phyloP scores from a whole-genome alignment of 139 green algal genomes.

The Tetradesmus obliquus region DNA sequence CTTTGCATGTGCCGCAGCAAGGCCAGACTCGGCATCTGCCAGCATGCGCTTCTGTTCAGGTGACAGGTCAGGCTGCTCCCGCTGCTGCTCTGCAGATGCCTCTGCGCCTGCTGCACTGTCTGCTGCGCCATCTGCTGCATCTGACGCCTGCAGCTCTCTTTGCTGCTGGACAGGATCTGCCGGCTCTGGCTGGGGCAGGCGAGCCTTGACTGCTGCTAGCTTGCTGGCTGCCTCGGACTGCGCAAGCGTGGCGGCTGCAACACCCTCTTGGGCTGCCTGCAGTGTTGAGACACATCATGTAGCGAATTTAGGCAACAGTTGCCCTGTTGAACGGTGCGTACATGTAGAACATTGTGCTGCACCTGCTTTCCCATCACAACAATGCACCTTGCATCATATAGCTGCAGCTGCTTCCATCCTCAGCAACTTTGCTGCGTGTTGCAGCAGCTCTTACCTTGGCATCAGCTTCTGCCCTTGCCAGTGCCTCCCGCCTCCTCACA shows the following conservation, averaged over 20 bases:
- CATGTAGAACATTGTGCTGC: too few species aligned
- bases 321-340: too few species aligned
- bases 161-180: neutral
- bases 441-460: constrained; percentile 17
- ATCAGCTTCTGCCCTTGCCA: constrained; percentile 18
- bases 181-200: neutral
- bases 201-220: neutral
- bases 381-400: too few species aligned
- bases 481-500: constrained; percentile 31
- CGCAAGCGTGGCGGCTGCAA: neutral
- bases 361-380: too few species aligned
- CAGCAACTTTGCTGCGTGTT: too few species aligned
- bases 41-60: constrained; percentile 46
- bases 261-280: neutral
- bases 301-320: too few species aligned
- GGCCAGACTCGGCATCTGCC: neutral
- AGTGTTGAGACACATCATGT: too few species aligned
- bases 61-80: constrained; percentile 47
- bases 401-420: too few species aligned
- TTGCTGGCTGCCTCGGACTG: neutral
- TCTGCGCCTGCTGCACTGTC: neutral
- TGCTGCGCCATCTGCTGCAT: neutral
- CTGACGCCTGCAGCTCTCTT: neutral
- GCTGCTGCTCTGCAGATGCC: constrained; percentile 31
- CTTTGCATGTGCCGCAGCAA: neutral